Conservation (phyloP, 129 eudicot species). For the Pseudognaphalium luteoalbum region DNA sequence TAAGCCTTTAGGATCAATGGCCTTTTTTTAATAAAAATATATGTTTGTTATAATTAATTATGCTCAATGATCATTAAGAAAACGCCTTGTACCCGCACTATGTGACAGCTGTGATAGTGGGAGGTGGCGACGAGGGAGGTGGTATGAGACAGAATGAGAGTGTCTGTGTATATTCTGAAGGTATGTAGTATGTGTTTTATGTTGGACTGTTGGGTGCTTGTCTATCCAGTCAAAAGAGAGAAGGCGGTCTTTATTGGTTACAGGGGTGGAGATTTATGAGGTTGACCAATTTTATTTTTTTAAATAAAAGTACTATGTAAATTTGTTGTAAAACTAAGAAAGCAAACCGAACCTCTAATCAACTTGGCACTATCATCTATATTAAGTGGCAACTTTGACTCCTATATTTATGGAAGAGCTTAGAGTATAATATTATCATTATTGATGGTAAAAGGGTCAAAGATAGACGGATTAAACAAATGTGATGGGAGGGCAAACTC, state of each 20-base stretch:
- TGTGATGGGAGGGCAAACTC: not conserved
- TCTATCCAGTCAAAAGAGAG: not conserved
- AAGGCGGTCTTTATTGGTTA: not conserved
- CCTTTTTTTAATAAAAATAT: not conserved
- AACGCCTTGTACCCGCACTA: not conserved
- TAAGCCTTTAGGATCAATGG: not conserved
- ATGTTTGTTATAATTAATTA: conserved; percentile 2
- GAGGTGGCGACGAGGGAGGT: not conserved
- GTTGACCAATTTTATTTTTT: no score
- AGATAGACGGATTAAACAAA: not conserved
- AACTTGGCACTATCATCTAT: not conserved
- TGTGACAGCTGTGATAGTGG: not conserved
- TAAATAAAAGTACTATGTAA: not conserved
- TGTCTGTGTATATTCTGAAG: not conserved
- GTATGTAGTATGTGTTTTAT: not conserved
- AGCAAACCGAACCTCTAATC: not conserved
- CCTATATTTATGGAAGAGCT: not conserved
- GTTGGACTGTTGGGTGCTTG: not conserved
- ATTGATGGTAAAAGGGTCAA: not conserved
- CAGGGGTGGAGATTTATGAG: not conserved
- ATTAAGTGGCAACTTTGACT: not conserved
- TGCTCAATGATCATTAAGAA: not conserved
- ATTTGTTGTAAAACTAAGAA: not conserved
- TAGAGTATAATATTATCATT: not conserved
- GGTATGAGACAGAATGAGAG: not conserved